Evolutionary conservation across 2,329 filamentous ascomycete species (phyloP).

Genomic region (Daldinia eschscholtzii): DNA sequence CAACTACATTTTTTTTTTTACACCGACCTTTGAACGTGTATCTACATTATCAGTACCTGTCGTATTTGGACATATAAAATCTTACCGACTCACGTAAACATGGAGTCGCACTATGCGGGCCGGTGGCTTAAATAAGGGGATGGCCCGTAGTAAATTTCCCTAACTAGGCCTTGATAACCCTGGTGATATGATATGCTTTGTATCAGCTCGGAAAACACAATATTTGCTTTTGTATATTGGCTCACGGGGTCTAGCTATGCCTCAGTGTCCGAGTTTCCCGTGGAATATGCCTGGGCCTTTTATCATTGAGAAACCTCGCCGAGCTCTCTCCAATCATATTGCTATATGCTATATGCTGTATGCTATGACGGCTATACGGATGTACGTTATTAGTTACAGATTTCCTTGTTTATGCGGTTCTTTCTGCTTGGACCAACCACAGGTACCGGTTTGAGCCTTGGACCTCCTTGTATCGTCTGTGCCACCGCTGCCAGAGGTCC

Average conservation of each 20-base stretch:
- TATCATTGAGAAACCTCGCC: conserved; percentile 14
- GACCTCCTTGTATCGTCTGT: conserved; percentile 17
- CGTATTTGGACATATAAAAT: conserved; percentile 14
- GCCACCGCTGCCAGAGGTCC: conserved; percentile 14
- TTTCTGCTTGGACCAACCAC: conserved; percentile 17
- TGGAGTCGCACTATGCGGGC: conserved; percentile 28
- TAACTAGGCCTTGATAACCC: conserved; percentile 17
- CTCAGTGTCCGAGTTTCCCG: conserved; percentile 6
- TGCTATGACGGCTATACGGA: background rate
- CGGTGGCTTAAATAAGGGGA: conserved; percentile 27
- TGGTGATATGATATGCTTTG: conserved; percentile 7
- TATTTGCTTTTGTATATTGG: conserved; percentile 5
- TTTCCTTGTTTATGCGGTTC: background rate
- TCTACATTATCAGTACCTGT: background rate
- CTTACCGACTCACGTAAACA: conserved; percentile 3
- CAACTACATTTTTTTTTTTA: conserved; percentile 8
- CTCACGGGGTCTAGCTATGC: background rate
- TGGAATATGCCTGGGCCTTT: background rate
- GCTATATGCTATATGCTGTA: background rate
- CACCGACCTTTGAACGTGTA: conserved; percentile 2
- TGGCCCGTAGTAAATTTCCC: conserved; percentile 29
- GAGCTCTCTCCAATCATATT: conserved; percentile 1
- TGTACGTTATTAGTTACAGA: background rate
- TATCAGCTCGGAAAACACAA: conserved; percentile 26
- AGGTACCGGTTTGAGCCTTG: background rate